These are phyloP conservation scores for Colletotrichum gloeosporioides DNA, from an alignment of 2,329 filamentous ascomycete genomes.

Conservation along the genomic window DNA sequence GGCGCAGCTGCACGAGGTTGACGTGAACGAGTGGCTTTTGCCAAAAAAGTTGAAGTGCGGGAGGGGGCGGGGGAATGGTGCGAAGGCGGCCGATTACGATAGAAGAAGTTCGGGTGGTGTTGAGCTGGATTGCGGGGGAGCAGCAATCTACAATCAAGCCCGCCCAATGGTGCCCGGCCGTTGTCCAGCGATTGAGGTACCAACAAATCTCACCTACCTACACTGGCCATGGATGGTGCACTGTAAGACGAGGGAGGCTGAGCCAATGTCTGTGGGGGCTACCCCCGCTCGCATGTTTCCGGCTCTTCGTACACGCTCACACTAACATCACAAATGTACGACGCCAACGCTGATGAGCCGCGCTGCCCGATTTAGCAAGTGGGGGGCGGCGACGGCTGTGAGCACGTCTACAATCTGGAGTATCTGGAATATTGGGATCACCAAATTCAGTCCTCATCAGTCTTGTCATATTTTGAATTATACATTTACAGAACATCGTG, in stretches of 20 bases:
- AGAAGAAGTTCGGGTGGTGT: background rate
- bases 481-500: background rate
- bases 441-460: background rate
- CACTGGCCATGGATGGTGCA: background rate
- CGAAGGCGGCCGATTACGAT: slow-evolving; percentile 15
- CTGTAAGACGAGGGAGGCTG: background rate
- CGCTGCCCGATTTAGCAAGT: background rate
- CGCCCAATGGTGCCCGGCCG: background rate
- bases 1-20: background rate
- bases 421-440: background rate
- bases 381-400: background rate
- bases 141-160: background rate
- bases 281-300: background rate
- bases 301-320: background rate
- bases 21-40: background rate
- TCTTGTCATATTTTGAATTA: background rate
- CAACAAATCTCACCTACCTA: background rate
- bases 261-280: background rate
- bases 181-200: background rate
- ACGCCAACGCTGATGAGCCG: background rate
- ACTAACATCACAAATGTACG: background rate
- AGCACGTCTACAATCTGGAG: too few species aligned
- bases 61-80: background rate
- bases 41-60: background rate
- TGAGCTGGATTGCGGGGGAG: slow-evolving; percentile 16